phyloP scores from a whole-genome alignment of 768 basidiomycete species.

The Rhodotorula diobovata region DNA sequence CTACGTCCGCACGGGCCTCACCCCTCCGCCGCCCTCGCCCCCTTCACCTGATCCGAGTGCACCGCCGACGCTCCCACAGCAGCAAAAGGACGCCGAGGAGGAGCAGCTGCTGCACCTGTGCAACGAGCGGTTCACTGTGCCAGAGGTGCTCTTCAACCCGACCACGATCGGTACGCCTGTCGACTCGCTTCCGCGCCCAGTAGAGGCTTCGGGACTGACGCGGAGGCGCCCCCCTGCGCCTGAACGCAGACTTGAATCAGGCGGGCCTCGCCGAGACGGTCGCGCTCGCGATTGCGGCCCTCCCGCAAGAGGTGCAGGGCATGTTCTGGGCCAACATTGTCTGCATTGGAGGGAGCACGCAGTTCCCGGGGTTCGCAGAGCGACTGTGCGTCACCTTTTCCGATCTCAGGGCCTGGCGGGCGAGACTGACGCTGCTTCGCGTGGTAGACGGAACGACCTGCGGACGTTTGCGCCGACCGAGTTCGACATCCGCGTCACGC shows the following conservation, averaged over 20 bases:
- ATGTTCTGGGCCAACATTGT: slow-evolving; percentile 96
- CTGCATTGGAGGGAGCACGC: slow-evolving; percentile 75
- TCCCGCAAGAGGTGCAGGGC: slow-evolving; percentile 76
- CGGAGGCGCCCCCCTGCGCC: no score
- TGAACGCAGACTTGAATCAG: slow-evolving; percentile 71
- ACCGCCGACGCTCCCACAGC: slow-evolving; percentile 48
- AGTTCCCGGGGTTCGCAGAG: slow-evolving; percentile 66
- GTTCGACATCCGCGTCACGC: slow-evolving; percentile 67
- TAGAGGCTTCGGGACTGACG: no score
- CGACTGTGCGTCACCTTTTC: slow-evolving; percentile 61
- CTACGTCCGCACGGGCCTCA: slow-evolving; percentile 51
- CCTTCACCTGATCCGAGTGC: background rate
- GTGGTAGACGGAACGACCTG: slow-evolving; percentile 63
- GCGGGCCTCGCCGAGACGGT: slow-evolving; percentile 72
- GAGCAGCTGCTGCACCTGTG: slow-evolving; percentile 69
- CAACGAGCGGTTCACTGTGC: slow-evolving; percentile 85
- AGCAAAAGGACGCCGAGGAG: slow-evolving; percentile 43
- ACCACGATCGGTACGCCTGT: slow-evolving; percentile 71
- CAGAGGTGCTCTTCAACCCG: slow-evolving; percentile 87
- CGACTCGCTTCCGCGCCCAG: background rate
- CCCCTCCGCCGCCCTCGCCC: slow-evolving; percentile 19
- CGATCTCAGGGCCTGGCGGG: background rate
- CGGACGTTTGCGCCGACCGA: slow-evolving; percentile 75
- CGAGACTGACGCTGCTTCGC: slow-evolving; percentile 34
- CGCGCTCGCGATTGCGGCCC: slow-evolving; percentile 65